These are phyloP conservation scores for Candida piceae DNA, from an alignment of 805 yeast species.

Conservation along the genomic window DNA sequence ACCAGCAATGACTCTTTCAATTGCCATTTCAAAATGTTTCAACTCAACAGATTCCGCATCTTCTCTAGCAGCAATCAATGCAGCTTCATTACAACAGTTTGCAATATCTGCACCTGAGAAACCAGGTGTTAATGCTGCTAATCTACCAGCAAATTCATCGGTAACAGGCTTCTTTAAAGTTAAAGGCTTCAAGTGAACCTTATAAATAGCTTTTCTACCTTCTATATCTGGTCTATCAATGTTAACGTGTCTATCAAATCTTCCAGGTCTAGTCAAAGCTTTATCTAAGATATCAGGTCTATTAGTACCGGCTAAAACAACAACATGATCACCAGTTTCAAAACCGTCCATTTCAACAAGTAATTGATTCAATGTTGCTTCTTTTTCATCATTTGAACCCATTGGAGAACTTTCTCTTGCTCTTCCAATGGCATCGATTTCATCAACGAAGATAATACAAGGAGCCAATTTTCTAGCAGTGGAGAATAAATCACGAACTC, in stretches of 20 bases:
- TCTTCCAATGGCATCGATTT: slow-evolving; percentile 98
- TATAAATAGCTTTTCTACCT: slow-evolving; percentile 90
- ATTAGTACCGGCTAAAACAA: slow-evolving; percentile 96
- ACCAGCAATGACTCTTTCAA: slow-evolving; percentile 96
- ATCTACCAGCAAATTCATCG: slow-evolving; percentile 68
- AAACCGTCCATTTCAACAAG: slow-evolving; percentile 99
- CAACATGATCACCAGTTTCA: slow-evolving; percentile 84
- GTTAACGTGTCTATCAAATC: slow-evolving; percentile 90
- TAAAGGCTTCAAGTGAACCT: slow-evolving; percentile 75
- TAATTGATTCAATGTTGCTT: slow-evolving; percentile 90
- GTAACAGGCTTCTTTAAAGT: slow-evolving; percentile 46
- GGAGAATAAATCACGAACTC: slow-evolving; percentile 92
- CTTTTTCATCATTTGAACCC: slow-evolving; percentile 95
- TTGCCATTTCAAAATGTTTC: slow-evolving; percentile 88
- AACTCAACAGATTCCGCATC: slow-evolving; percentile 66
- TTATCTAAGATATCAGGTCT: slow-evolving; percentile 89
- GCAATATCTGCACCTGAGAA: slow-evolving; percentile 99
- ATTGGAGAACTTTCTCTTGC: slow-evolving; percentile 60
- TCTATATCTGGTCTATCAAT: slow-evolving; percentile 93
- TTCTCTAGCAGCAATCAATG: slow-evolving; percentile 89
- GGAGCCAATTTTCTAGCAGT: slow-evolving; percentile 95
- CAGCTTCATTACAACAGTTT: slow-evolving; percentile 95
- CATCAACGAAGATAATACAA: slow-evolving; percentile 93
- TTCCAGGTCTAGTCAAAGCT: slow-evolving; percentile 94
- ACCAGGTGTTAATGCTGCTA: slow-evolving; percentile 96